Evolutionary conservation across 495 filamentous ascomycete genomes (phyloP).

Genomic region (Penicillium daleae): DNA sequence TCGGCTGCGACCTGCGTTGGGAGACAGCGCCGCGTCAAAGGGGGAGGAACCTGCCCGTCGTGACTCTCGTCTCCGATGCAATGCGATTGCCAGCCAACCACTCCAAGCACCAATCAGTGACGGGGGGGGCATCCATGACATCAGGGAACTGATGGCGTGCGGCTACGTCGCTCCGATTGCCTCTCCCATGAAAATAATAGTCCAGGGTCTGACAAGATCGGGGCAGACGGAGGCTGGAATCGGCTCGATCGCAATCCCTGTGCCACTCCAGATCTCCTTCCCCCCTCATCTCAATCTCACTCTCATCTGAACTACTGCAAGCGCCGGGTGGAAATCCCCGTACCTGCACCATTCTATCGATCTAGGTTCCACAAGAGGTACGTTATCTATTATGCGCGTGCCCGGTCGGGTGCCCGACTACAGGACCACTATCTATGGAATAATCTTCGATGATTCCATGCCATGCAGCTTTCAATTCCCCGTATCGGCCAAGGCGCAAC

Average conservation of each 20-base stretch:
- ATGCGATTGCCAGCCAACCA: neutral
- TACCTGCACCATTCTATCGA: neutral
- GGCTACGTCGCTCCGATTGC: neutral
- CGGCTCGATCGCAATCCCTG: neutral
- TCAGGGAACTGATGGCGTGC: neutral
- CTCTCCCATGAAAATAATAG: neutral
- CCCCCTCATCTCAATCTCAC: neutral
- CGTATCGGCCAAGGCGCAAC: neutral
- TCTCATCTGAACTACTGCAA: neutral
- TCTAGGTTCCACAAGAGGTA: neutral
- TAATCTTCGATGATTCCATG: neutral
- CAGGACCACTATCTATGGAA: neutral
- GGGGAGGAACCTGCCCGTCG: neutral
- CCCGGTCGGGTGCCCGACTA: neutral
- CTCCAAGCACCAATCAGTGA: neutral
- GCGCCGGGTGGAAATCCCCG: neutral
- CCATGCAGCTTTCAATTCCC: neutral
- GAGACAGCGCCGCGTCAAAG: neutral
- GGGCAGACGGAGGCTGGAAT: neutral
- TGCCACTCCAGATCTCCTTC: neutral
- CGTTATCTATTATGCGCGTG: neutral
- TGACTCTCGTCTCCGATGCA: neutral
- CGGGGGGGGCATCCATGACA: neutral
- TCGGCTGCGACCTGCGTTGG: neutral
- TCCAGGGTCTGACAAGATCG: neutral